Evolutionary conservation across 805 yeast genomes (phyloP).

Genomic region (Metschnikowia arizonensis): DNA sequence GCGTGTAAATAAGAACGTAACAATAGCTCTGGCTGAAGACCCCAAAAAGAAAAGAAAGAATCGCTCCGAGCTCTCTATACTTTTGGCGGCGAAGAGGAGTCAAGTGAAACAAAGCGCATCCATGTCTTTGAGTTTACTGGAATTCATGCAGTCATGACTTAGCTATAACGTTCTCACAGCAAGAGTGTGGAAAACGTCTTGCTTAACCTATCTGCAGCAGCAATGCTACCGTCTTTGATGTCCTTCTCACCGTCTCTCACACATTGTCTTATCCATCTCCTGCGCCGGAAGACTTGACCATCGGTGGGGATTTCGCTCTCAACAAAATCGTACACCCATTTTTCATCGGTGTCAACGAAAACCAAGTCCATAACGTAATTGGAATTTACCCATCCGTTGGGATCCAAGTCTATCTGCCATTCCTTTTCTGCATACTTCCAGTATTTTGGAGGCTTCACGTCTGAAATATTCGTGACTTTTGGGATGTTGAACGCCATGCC

Average conservation of each 20-base stretch:
- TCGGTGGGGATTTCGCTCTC: conserved; percentile 15
- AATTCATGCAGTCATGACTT: conserved; percentile 35
- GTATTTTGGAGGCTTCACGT: conserved; percentile 53
- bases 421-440: conserved; percentile 50
- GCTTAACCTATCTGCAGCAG: conserved; percentile 13
- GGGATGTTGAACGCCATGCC: conserved; percentile 5
- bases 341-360: conserved; percentile 65
- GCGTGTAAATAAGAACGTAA: conserved; percentile 6
- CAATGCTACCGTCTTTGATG: conserved; percentile 3
- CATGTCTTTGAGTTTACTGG: conserved; percentile 44
- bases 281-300: conserved; percentile 49
- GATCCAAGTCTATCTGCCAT: conserved; percentile 68
- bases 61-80: conserved; percentile 39
- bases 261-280: conserved; percentile 61
- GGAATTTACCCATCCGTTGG: conserved; percentile 57
- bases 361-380: conserved; percentile 50
- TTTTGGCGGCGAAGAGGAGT: conserved; percentile 37
- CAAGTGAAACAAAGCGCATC: conserved; percentile 25
- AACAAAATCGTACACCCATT: conserved; percentile 79
- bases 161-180: conserved; percentile 6
- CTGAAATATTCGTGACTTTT: conserved; percentile 24
- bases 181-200: conserved; percentile 13
- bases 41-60: conserved; percentile 47
- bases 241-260: conserved; percentile 14
- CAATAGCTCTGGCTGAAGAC: conserved; percentile 23